Base-by-base conservation (phyloP, 2,329 filamentous ascomycete species). In the Calycina herbarum region DNA sequence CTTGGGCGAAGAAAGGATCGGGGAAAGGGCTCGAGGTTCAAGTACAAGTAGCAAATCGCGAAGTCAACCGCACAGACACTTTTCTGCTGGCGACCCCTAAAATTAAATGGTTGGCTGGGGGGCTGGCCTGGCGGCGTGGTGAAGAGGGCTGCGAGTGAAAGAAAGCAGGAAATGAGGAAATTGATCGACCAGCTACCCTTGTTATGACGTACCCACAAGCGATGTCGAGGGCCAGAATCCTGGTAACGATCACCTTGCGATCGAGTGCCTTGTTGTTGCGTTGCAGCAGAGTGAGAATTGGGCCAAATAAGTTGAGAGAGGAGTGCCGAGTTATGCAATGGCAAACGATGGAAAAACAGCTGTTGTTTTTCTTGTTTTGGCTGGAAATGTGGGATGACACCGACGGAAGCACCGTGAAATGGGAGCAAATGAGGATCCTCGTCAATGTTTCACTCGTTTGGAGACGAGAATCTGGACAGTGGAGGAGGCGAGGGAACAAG, bases 361-460 rank as follows among this genome's bases (percentile, higher is more conserved):
- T 8, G 29, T 31, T n/a, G 29, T 6, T 29, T n/a, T 33, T 29
- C 10, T 57, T 33, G 24, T 35, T 57, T 31, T 15, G 10, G 27
- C 5, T 35, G n/a, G 3, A 15, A 11, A 24, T 11, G 31, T 31
- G 57, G 31, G 57, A 58, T 58, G 31, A 35, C n/a, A 13, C 56
- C 57, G 35, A 33, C 35, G 31, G 57, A 4, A 20, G 57, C n/a
- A 38, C 20, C 57, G 29, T 31, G 33, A 38, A 15, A 59, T 24
- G 17, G 3, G n/a, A 42, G 33, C 35, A 38, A 54, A 61, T 61
- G 59, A 61, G 42, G 59, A 61, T 61, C 42, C 59, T 54, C 59
- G 59, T 38, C 29, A 17, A 54, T 61, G 59, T 61, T 61, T 61
- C 59, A 61, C 40, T 24, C n/a, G 17, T 24, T 27, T 20, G 7